Conservation (phyloP, 106 monocot genomes). For the Acorus calamus region DNA sequence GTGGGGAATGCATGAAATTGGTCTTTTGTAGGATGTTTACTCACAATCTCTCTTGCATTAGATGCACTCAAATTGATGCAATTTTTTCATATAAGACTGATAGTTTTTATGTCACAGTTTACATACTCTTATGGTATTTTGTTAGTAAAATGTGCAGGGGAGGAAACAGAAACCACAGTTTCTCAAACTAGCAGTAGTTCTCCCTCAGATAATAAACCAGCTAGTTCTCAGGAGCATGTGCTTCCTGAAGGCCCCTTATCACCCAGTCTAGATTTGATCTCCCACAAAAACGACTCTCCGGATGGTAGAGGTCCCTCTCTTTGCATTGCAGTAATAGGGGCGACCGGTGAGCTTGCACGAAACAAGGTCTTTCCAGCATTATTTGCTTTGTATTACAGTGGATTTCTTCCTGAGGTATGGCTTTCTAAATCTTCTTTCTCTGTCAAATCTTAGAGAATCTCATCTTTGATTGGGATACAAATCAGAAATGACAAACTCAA, state of each 20-base stretch:
- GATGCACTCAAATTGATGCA: too few species aligned
- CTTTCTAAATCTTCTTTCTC: background rate
- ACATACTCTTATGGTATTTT: background rate
- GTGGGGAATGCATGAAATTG: too few species aligned
- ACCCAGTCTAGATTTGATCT: constrained; percentile 5
- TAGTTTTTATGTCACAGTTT: background rate
- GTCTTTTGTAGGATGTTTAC: too few species aligned
- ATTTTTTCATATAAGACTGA: too few species aligned
- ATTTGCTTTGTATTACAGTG: constrained; percentile 84
- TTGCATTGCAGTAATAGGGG: constrained; percentile 76
- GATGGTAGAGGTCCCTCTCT: constrained; percentile 37
- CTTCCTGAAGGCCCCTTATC: constrained; percentile 9
- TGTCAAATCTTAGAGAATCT: too few species aligned
- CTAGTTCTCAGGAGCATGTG: constrained; percentile 3
- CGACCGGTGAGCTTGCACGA: constrained; percentile 79
- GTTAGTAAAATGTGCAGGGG: constrained; percentile 8
- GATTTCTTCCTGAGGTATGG: constrained; percentile 67
- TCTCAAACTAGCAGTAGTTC: constrained; percentile 12
- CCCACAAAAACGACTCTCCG: constrained; percentile 1
- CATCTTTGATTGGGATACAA: too few species aligned
- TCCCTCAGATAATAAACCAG: constrained; percentile 14
- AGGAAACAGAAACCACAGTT: constrained; percentile 6
- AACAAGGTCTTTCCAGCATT: constrained; percentile 85
- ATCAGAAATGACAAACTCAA: too few species aligned
- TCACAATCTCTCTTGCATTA: too few species aligned